Evolutionary conservation across 2,329 filamentous ascomycete genomes (phyloP), one percentile per base, ranked within the genome.

Genomic region (Claviceps purpurea): DNA sequence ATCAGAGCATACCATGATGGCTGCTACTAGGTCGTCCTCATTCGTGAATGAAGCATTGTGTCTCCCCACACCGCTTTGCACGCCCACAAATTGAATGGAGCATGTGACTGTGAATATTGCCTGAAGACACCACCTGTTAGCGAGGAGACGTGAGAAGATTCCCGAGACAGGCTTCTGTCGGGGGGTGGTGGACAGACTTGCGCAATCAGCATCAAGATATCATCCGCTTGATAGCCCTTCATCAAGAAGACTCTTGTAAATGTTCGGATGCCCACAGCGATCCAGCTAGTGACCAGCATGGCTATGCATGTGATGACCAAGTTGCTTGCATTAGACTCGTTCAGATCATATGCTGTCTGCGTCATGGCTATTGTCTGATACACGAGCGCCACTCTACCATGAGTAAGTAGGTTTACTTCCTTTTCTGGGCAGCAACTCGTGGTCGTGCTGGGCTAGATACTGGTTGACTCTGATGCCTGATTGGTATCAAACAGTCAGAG

Each of bases 131-230:
- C 10, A n/a, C 8, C 26, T 48, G 6, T 47, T n/a, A 49, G 58
- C 24, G 56, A 49, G n/a, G 18, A n/a, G 8, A 44, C 30, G 24
- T 22, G n/a, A 14, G 8, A 5, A 14, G 22, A 16, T 30, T 13
- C 3, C 22, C 11, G n/a, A 44, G 39, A 40, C 18, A 26, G 10
- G 11, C 22, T 30, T 39, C 11, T 40, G 4, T 22, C n/a, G 38
- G 14, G 13, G 2, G 8, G 16, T 41, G 39, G 38, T 18, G 4
- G 26, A 50, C 51, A 7, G 62, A 76, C 73, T 65, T 74, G 73
- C 34, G 70, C 68, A 53, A 70, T 57, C 44, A 77, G 56, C 73
- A 78, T 77, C 55, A 77, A 64, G 73, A 74, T 77, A 64, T 78
- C 75, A 60, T 78, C 75, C n/a, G 64, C 55, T 57, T 73, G 67